Base-by-base conservation (phyloP, 352 stramenopile species). In the Thalassiosira hispida region DNA sequence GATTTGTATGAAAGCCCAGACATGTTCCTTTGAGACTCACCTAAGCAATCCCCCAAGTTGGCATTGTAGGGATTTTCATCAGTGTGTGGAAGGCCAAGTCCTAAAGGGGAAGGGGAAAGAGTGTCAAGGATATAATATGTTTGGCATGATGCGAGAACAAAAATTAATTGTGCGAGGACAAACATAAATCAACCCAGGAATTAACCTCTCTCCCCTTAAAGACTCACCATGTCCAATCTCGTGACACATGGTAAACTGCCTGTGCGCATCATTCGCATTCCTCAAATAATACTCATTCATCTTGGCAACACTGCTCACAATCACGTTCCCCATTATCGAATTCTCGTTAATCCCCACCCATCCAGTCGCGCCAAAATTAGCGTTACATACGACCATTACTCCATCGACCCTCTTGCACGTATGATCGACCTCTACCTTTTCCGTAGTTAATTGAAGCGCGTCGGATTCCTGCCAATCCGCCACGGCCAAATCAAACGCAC, bases 161-260 rank as follows among this genome's bases (percentile, higher is more conserved):
- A 25, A 31, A 52, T 52, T 6, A 3, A 52, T 52, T 14, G 44
- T 52, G 27, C 14, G 6, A 3, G 51, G 14, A 60, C 40, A n/a
- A 60, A 8, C 7, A 38, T 12, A 16, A 12, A 40, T 1, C 4
- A 52, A 27, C 22, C 27, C n/a, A 27, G 11, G 9, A n/a, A n/a
- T n/a, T n/a, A n/a, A n/a, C n/a, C n/a, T n/a, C n/a, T n/a, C n/a
- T n/a, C n/a, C 14, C 2, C 20, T 6, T 18, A 23, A 8, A 61
- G 42, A 47, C 62, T 66, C 61, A 77, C 56, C 51, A 62, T 77
- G 67, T 11, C 33, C 75, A 47, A 77, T 63, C 52, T 77, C 86
- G 57, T 92, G 86, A 79, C 86, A 93, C 85, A 93, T 90, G 16
- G 84, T 91, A 57, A 90, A 93, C 46, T 72, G 67, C 14, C 79